Base-by-base conservation (phyloP, 257 asterid species). In the Echites panduratus region DNA sequence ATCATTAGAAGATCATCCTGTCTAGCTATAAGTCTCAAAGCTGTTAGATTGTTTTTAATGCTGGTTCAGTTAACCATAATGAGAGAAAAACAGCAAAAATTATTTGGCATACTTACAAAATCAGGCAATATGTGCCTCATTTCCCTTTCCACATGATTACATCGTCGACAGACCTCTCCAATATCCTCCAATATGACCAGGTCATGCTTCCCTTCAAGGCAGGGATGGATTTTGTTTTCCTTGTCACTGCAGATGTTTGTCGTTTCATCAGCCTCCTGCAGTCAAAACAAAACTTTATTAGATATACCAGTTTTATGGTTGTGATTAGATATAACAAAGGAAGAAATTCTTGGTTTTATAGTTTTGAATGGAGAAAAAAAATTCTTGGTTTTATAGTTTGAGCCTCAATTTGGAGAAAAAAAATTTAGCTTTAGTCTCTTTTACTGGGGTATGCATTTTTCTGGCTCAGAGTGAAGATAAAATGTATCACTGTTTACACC, bases 201-300 rank as follows among this genome's bases (percentile, higher is more conserved):
- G 38, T 83, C 83, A 73, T 88, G 95, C 38, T 70, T 67, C 77
- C 94, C 88, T 75, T 68, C 69, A 13, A 49, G 17, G 52, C 88
- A 81, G 22, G 77, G 70, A 5, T 56, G 62, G 12, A 62, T 19
- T 13, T 71, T 78, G 66, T 83, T 76, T 77, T 77, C 85, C 12
- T 69, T 77, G 45, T 20, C 67, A 22, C 17, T 40, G 9, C 74
- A 78, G 53, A 68, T 59, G 62, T 29, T 44, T 65, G 29, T 75
- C 24, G 16, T 53, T 62, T 52, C 77, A 19, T 17, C 7, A 66
- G 63, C 70, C 77, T 26, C 82, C 88, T 83, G 78, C 66, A 79
- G 7, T 47, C 52, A 49, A 70, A 16, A 32, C 63, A 71, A 71
- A 19, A 57, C 22, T 27, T n/a, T 8, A 67, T 14, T 26, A 67